phyloP scores from a whole-genome alignment of 352 stramenopile species.

The Achlya hypogyna region DNA sequence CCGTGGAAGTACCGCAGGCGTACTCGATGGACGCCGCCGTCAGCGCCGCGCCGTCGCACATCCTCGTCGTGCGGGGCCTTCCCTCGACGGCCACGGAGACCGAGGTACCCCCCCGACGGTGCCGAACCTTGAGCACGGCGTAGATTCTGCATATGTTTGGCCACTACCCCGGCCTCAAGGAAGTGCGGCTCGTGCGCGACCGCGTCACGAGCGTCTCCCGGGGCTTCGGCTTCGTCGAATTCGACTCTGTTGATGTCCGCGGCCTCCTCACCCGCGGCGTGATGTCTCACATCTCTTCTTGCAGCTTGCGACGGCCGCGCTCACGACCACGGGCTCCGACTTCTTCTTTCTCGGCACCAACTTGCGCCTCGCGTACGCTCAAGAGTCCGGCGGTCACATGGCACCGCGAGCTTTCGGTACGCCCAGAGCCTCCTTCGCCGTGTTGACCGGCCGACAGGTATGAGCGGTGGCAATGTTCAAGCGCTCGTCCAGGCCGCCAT shows the following conservation, averaged over 20 bases:
- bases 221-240: slow-evolving; percentile 77
- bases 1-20: slow-evolving; percentile 29
- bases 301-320: slow-evolving; percentile 28
- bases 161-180: slow-evolving; percentile 46
- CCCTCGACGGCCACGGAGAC: slow-evolving; percentile 63
- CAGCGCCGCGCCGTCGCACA: slow-evolving; percentile 30
- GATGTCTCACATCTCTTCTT: slow-evolving; percentile 12
- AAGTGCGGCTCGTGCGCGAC: slow-evolving; percentile 69
- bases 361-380: slow-evolving; percentile 52
- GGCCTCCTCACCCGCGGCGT: neutral
- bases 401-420: slow-evolving; percentile 7
- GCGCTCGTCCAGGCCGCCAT: slow-evolving; percentile 52
- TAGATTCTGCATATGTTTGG: slow-evolving; percentile 73
- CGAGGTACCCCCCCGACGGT: slow-evolving; percentile 31
- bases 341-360: slow-evolving; percentile 31
- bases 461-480: slow-evolving; percentile 21
- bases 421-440: neutral
- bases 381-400: slow-evolving; percentile 26
- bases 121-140: neutral
- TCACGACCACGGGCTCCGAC: slow-evolving; percentile 24
- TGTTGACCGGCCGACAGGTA: neutral
- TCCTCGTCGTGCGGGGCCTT: slow-evolving; percentile 61
- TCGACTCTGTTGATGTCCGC: slow-evolving; percentile 50
- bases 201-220: slow-evolving; percentile 50
- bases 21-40: slow-evolving; percentile 7